Conservation (phyloP, 192 early-diverging fungal species). For the Thoreauomyces humboldtii region DNA sequence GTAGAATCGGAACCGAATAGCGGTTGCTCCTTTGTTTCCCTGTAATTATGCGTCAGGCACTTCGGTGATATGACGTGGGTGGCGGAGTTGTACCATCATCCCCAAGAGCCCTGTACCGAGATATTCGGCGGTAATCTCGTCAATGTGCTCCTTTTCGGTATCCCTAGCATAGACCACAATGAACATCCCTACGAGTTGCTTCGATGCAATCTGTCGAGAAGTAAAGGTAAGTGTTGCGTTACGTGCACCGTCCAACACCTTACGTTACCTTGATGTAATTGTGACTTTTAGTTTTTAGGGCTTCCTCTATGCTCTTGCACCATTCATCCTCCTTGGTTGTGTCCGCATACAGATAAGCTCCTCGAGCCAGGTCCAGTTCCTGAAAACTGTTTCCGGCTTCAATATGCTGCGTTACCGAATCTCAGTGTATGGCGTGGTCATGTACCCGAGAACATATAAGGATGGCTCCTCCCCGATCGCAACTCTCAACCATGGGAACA, state of each 20-base stretch:
- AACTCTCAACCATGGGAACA: slow-evolving; percentile 64
- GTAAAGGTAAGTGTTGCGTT: neutral
- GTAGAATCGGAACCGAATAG: slow-evolving; percentile 69
- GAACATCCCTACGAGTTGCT: slow-evolving; percentile 88
- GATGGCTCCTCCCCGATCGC: slow-evolving; percentile 46
- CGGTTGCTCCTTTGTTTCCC: slow-evolving; percentile 96
- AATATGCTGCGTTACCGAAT: no score
- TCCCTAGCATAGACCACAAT: slow-evolving; percentile 74
- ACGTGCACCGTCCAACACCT: neutral
- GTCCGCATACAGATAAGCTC: slow-evolving; percentile 83
- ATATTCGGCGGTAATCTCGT: slow-evolving; percentile 63
- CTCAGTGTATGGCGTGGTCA: no score
- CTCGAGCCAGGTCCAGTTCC: slow-evolving; percentile 82
- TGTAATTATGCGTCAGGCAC: no score
- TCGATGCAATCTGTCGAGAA: slow-evolving; percentile 55
- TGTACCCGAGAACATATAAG: slow-evolving; percentile 71
- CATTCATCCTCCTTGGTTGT: slow-evolving; percentile 77
- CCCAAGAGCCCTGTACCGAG: slow-evolving; percentile 74
- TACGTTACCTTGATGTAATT: slow-evolving; percentile 60
- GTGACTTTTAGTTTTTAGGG: slow-evolving; percentile 50
- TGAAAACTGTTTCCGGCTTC: slow-evolving; percentile 90
- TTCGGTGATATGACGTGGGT: no score
- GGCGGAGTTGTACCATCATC: slow-evolving; percentile 31
- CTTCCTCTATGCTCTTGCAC: slow-evolving; percentile 68
- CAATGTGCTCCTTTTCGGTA: slow-evolving; percentile 48